phyloP scores from a whole-genome alignment of 257 asterid species.

The Henckelia pumila region DNA sequence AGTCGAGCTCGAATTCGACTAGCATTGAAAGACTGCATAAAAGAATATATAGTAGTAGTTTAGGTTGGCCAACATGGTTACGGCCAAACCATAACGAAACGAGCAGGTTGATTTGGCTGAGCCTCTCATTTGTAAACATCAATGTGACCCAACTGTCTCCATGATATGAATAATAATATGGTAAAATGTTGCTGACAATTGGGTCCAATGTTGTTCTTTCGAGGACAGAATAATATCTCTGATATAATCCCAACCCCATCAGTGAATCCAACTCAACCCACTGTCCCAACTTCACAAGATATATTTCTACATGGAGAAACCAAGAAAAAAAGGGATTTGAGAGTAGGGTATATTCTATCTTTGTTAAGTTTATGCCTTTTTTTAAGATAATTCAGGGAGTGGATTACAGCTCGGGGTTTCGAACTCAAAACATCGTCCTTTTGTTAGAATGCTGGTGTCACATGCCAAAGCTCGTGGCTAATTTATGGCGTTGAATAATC shows the following conservation, averaged over 20 bases:
- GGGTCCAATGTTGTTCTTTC: constrained; percentile 39
- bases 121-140: too few species aligned
- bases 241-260: constrained; percentile 31
- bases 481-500: too few species aligned
- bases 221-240: constrained; percentile 44
- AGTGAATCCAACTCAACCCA: constrained; percentile 41
- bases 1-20: neutral
- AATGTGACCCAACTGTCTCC: neutral
- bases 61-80: neutral
- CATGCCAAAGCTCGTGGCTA: too few species aligned
- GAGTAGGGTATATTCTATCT: neutral
- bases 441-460: too few species aligned
- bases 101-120: neutral
- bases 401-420: too few species aligned
- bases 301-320: constrained; percentile 6
- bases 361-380: neutral
- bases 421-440: neutral
- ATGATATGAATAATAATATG: constrained; percentile 24
- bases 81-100: neutral
- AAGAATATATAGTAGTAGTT: too few species aligned
- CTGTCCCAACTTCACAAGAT: constrained; percentile 34
- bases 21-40: neutral
- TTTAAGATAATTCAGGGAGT: too few species aligned
- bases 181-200: constrained; percentile 6
- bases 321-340: constrained; percentile 1